phyloP scores from a whole-genome alignment of 805 yeast species.

The Sugiyamaella marilandica region DNA sequence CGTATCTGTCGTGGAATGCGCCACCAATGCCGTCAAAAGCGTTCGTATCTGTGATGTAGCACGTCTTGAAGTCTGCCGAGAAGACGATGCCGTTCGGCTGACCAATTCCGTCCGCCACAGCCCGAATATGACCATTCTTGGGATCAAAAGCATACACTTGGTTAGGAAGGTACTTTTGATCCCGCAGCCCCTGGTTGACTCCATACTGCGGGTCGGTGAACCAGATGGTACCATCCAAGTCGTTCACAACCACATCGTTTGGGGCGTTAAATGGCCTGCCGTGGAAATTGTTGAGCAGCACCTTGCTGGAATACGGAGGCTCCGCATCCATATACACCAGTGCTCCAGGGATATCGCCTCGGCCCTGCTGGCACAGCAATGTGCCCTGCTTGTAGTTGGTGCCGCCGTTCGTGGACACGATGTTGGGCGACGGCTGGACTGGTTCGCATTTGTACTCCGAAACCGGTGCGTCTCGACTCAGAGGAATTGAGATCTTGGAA shows the following conservation, averaged over 20 bases:
- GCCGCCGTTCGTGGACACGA: slow-evolving; percentile 26
- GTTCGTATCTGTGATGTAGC: slow-evolving; percentile 48
- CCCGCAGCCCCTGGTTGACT: slow-evolving; percentile 20
- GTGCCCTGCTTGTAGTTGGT: slow-evolving; percentile 23
- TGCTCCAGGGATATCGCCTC: slow-evolving; percentile 18
- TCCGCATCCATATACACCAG: slow-evolving; percentile 20
- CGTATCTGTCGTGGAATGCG: slow-evolving; percentile 10
- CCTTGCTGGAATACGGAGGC: slow-evolving; percentile 20
- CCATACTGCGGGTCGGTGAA: slow-evolving; percentile 31
- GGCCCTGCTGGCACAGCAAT: slow-evolving; percentile 27
- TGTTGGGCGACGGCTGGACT: slow-evolving; percentile 20
- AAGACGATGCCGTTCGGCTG: slow-evolving; percentile 75
- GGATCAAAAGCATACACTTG: slow-evolving; percentile 41
- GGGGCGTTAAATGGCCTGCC: slow-evolving; percentile 29
- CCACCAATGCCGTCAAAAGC: slow-evolving; percentile 19
- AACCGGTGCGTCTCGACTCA: background rate
- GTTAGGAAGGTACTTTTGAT: slow-evolving; percentile 20
- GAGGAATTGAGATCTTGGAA: slow-evolving; percentile 19
- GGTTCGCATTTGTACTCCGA: slow-evolving; percentile 19
- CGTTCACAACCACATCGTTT: slow-evolving; percentile 28
- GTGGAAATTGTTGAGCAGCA: slow-evolving; percentile 23
- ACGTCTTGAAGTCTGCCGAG: slow-evolving; percentile 36
- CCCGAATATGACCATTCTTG: slow-evolving; percentile 27
- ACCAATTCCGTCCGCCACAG: slow-evolving; percentile 40
- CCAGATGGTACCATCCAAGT: slow-evolving; percentile 28